Evolutionary conservation across 73 alveolate genomes (phyloP).

Genomic region (Effrenium voratum): DNA sequence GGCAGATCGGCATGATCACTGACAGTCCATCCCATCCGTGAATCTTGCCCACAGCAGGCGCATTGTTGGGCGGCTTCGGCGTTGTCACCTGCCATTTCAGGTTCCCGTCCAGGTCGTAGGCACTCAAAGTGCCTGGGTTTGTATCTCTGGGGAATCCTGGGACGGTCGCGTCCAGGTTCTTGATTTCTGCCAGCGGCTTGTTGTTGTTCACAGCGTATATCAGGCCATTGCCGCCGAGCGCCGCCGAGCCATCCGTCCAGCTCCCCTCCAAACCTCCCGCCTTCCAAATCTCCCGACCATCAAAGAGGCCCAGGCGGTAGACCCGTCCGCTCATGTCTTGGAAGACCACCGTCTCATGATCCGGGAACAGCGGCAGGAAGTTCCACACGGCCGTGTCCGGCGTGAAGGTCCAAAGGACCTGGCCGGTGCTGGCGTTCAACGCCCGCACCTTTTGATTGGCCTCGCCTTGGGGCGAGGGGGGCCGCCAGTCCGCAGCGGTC

Average conservation of each 20-base stretch:
- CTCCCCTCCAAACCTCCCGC: slow-evolving; percentile 27
- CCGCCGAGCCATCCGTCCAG: slow-evolving; percentile 61
- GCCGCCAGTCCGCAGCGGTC: slow-evolving; percentile 22
- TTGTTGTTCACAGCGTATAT: slow-evolving; percentile 43
- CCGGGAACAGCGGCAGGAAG: slow-evolving; percentile 34
- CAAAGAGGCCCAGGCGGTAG: slow-evolving; percentile 22
- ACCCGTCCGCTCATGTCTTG: slow-evolving; percentile 59
- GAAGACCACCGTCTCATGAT: slow-evolving; percentile 25
- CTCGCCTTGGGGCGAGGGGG: slow-evolving; percentile 3
- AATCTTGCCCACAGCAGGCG: slow-evolving; percentile 52
- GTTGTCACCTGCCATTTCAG: slow-evolving; percentile 29
- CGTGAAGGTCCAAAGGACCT: slow-evolving; percentile 29
- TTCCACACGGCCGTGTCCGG: slow-evolving; percentile 76
- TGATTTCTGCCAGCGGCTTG: background rate
- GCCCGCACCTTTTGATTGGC: slow-evolving; percentile 50
- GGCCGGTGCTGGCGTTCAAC: slow-evolving; percentile 49
- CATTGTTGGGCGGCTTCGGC: slow-evolving; percentile 63
- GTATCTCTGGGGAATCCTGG: background rate
- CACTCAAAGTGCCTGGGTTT: slow-evolving; percentile 44
- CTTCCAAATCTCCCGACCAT: slow-evolving; percentile 33
- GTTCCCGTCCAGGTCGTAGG: slow-evolving; percentile 44
- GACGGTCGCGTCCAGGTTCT: background rate
- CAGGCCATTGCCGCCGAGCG: slow-evolving; percentile 28
- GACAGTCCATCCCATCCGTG: slow-evolving; percentile 10
- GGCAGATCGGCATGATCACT: slow-evolving; percentile 30